Evolutionary conservation across 208 protist species (phyloP).

Genomic region (Leishmania lainsoni): DNA sequence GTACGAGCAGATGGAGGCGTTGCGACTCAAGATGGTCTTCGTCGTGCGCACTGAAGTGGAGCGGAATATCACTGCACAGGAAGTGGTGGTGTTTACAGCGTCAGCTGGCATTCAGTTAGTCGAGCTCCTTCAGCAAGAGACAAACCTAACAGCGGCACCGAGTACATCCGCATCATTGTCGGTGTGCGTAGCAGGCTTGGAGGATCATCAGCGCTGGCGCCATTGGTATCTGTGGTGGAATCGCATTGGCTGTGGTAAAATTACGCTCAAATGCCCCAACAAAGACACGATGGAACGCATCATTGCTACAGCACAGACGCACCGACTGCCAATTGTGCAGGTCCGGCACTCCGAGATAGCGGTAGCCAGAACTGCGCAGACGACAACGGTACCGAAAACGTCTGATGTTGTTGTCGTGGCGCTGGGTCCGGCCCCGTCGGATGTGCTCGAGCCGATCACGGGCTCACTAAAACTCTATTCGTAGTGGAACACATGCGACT

Average conservation of each 20-base stretch:
- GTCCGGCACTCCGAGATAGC: conserved; percentile 1
- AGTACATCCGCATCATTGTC: neutral
- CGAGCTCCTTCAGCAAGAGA: conserved; percentile 18
- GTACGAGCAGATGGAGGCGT: conserved; percentile 51
- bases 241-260: conserved; percentile 67
- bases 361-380: neutral
- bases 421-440: conserved; percentile 61
- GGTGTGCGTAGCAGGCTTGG: neutral
- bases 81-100: conserved; percentile 43
- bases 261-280: conserved; percentile 58
- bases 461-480: conserved; percentile 76
- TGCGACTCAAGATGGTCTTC: conserved; percentile 77
- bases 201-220: conserved; percentile 39
- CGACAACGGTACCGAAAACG: neutral
- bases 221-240: conserved; percentile 76
- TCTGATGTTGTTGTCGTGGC: conserved; percentile 45
- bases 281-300: conserved; percentile 28
- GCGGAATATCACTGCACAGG: conserved; percentile 46
- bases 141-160: neutral
- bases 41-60: conserved; percentile 50
- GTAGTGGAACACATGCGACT: conserved; percentile 19
- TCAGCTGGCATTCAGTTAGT: conserved; percentile 52
- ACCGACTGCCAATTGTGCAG: conserved; percentile 34
- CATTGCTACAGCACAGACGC: conserved; percentile 22
- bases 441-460: conserved; percentile 56